Evolutionary conservation across 1,284 basidiomycete species (phyloP).

Genomic region (Ganoderma sinense): DNA sequence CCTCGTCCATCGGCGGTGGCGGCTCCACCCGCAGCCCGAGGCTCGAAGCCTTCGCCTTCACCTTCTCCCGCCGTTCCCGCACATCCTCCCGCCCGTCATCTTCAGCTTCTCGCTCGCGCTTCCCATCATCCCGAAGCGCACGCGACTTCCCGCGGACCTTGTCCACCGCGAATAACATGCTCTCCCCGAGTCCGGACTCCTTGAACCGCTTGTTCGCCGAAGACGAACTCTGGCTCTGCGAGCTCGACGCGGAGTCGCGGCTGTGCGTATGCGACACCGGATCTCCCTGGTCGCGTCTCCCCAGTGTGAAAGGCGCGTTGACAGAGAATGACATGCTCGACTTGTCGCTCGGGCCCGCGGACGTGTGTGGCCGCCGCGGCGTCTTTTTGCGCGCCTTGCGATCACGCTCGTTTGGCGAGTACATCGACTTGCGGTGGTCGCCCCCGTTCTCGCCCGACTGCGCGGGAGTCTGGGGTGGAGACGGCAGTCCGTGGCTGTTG

Average conservation of each 20-base stretch:
- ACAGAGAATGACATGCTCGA: conserved; percentile 43
- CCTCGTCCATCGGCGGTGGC: conserved; percentile 39
- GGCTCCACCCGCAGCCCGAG: conserved; percentile 28
- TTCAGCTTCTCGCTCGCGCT: conserved; percentile 25
- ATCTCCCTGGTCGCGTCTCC: conserved; percentile 17
- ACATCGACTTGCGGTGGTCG: conserved; percentile 13
- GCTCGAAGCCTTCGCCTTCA: conserved; percentile 24
- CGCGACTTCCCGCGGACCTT: conserved; percentile 28
- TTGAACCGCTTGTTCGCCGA: conserved; percentile 16
- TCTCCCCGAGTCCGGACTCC: conserved; percentile 32
- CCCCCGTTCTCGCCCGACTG: conserved; percentile 20
- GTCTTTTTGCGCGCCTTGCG: conserved; percentile 38
- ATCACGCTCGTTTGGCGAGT: conserved; percentile 12
- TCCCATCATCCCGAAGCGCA: conserved; percentile 24
- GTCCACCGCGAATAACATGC: conserved; percentile 28
- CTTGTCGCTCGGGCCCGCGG: conserved; percentile 69
- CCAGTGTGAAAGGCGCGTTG: conserved; percentile 15
- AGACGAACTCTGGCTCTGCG: conserved; percentile 18
- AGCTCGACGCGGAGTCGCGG: conserved; percentile 36
- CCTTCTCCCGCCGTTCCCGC: conserved; percentile 26
- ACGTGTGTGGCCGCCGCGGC: conserved; percentile 68
- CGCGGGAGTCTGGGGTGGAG: conserved; percentile 31
- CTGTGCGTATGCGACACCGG: conserved; percentile 21
- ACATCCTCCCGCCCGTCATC: conserved; percentile 26
- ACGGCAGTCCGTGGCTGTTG: conserved; percentile 24